phyloP scores from a whole-genome alignment of 108 stramenopile species.

The Skeletonema tropicum region DNA sequence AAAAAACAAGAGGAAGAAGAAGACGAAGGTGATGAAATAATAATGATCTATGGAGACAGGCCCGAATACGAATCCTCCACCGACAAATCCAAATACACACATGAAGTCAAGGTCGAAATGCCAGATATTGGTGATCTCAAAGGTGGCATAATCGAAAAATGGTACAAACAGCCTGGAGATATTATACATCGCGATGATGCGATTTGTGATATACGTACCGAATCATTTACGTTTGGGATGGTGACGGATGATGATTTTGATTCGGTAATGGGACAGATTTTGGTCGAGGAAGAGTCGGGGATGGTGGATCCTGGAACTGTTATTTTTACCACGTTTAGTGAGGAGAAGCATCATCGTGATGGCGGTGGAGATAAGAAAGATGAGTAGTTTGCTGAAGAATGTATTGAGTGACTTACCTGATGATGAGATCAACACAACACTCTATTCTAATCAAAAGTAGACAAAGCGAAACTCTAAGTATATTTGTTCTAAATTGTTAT shows the following conservation, averaged over 20 bases:
- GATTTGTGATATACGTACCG: slow-evolving; percentile 46
- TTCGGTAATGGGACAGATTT: slow-evolving; percentile 50
- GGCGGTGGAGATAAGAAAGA: slow-evolving; percentile 4
- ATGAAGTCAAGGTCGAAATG: slow-evolving; percentile 48
- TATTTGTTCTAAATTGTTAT: neutral
- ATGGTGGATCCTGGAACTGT: slow-evolving; percentile 36
- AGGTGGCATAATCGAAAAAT: slow-evolving; percentile 36
- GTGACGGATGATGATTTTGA: slow-evolving; percentile 42
- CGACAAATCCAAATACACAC: slow-evolving; percentile 30
- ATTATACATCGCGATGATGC: slow-evolving; percentile 40
- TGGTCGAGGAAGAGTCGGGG: slow-evolving; percentile 36
- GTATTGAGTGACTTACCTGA: neutral
- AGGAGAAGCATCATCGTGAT: slow-evolving; percentile 5
- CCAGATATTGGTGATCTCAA: slow-evolving; percentile 22
- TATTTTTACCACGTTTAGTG: slow-evolving; percentile 44
- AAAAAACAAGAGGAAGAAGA: neutral
- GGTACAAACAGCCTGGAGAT: slow-evolving; percentile 50
- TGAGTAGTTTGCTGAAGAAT: neutral
- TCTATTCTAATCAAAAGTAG: neutral
- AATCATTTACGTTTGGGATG: slow-evolving; percentile 55
- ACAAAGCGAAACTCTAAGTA: neutral
- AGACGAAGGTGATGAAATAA: neutral
- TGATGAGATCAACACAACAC: neutral
- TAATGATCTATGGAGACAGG: neutral
- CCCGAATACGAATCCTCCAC: neutral